phyloP scores from a whole-genome alignment of 208 protist species.

The Angomonas ambiguus region DNA sequence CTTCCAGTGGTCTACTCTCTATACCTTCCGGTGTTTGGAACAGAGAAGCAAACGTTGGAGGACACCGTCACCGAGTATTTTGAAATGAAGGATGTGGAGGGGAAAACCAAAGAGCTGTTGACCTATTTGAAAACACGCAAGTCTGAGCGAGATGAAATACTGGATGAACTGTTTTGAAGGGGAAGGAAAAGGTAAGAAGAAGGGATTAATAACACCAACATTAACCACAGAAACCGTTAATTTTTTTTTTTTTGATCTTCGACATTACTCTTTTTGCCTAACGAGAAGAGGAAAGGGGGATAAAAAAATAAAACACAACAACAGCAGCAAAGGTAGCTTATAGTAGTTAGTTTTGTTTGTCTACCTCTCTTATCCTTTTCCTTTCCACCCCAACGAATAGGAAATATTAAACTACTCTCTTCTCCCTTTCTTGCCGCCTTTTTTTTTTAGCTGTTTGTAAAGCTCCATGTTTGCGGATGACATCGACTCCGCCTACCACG shows the following conservation, averaged over 20 bases:
- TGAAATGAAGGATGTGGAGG: slow-evolving; percentile 58
- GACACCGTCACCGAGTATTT: slow-evolving; percentile 70
- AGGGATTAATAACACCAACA: slow-evolving; percentile 1
- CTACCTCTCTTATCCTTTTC: background rate
- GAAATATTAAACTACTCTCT: background rate
- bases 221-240: background rate
- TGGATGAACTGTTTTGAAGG: slow-evolving; percentile 79
- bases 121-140: slow-evolving; percentile 63
- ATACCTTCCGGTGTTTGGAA: slow-evolving; percentile 58
- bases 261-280: too few relatives aligned
- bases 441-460: background rate
- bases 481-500: background rate
- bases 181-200: background rate
- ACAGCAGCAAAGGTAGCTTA: background rate
- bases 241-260: background rate
- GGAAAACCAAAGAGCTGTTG: slow-evolving; percentile 32
- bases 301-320: too few relatives aligned
- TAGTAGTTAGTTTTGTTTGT: background rate
- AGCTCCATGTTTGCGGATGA: background rate
- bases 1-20: slow-evolving; percentile 76
- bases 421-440: background rate
- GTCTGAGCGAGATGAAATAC: slow-evolving; percentile 42
- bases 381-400: background rate
- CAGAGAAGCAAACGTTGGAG: slow-evolving; percentile 48
- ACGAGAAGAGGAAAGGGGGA: too few relatives aligned